Percentiles rank a stretch among this genome's conserved stretches.
These are phyloP conservation scores for Backusella westeae DNA, from an alignment of 192 early-diverging fungal genomes.

Conservation along the genomic window DNA sequence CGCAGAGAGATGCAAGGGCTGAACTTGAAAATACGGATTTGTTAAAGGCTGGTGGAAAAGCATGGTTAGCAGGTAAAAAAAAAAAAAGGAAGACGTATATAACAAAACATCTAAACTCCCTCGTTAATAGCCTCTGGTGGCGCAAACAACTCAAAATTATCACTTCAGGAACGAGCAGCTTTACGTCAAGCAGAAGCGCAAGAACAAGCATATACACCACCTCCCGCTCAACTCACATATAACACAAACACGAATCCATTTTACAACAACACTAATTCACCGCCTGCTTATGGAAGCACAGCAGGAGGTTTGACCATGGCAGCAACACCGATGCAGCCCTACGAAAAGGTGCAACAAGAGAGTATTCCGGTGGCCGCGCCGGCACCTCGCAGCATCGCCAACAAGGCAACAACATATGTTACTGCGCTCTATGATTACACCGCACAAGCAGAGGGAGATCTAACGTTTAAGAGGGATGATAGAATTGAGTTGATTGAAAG, in stretches of 20 bases:
- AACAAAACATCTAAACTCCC: not conserved
- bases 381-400: not conserved
- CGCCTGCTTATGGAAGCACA: slow-evolving; percentile 10
- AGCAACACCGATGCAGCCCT: not conserved
- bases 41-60: slow-evolving; percentile 35
- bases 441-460: slow-evolving; percentile 40
- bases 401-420: slow-evolving; percentile 13
- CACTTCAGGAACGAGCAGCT: slow-evolving; percentile 27
- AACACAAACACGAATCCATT: not conserved
- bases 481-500: slow-evolving; percentile 38
- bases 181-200: slow-evolving; percentile 25
- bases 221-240: not conserved
- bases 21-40: slow-evolving; percentile 33
- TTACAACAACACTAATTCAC: not conserved
- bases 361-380: not conserved
- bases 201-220: not conserved
- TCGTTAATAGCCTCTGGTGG: slow-evolving; percentile 18
- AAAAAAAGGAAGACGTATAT: not conserved
- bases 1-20: slow-evolving; percentile 19
- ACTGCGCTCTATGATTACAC: slow-evolving; percentile 40
- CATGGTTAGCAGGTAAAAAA: slow-evolving; percentile 33
- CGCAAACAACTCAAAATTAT: slow-evolving; percentile 19
- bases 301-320: not conserved
- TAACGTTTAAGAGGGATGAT: slow-evolving; percentile 41
- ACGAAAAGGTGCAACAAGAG: not conserved